phyloP scores from a whole-genome alignment of 768 basidiomycete species.

The Lentinula raphanica region DNA sequence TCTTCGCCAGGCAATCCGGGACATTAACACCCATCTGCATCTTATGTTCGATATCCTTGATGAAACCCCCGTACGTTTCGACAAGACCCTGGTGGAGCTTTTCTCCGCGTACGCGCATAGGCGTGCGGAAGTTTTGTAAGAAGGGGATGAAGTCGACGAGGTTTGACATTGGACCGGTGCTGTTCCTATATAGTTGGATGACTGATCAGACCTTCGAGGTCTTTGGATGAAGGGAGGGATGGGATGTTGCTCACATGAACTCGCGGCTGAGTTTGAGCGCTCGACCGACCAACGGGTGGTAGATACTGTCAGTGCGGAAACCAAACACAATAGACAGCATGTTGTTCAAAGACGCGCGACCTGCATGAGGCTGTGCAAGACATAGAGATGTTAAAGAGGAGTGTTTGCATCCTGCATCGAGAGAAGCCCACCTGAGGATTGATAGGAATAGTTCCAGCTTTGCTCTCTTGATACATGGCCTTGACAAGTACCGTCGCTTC shows the following conservation, averaged over 20 bases:
- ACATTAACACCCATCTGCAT: conserved; percentile 25
- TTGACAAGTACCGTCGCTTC: conserved; percentile 17
- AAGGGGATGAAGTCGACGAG: conserved; percentile 16
- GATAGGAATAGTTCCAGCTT: conserved; percentile 11
- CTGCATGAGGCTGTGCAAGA: not conserved
- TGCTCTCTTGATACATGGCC: conserved; percentile 11
- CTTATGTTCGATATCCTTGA: conserved; percentile 19
- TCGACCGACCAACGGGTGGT: conserved; percentile 11
- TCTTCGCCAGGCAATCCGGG: conserved; percentile 28
- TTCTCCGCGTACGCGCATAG: conserved; percentile 11
- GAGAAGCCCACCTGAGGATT: conserved; percentile 11
- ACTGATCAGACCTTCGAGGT: not conserved
- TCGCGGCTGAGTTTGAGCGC: conserved; percentile 14
- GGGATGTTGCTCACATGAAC: conserved; percentile 13
- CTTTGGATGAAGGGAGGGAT: conserved; percentile 6
- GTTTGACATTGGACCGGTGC: conserved; percentile 17
- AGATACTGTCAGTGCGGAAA: conserved; percentile 13
- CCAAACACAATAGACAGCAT: conserved; percentile 18
- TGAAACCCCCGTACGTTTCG: conserved; percentile 26
- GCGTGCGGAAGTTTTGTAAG: conserved; percentile 15
- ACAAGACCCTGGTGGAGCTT: conserved; percentile 19
- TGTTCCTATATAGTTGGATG: not conserved
- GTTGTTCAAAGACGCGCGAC: conserved; percentile 9
- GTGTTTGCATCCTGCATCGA: no score
- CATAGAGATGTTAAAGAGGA: not conserved